phyloP scores from a whole-genome alignment of 129 eudicot genomes.

The Escallonia herrerae region DNA sequence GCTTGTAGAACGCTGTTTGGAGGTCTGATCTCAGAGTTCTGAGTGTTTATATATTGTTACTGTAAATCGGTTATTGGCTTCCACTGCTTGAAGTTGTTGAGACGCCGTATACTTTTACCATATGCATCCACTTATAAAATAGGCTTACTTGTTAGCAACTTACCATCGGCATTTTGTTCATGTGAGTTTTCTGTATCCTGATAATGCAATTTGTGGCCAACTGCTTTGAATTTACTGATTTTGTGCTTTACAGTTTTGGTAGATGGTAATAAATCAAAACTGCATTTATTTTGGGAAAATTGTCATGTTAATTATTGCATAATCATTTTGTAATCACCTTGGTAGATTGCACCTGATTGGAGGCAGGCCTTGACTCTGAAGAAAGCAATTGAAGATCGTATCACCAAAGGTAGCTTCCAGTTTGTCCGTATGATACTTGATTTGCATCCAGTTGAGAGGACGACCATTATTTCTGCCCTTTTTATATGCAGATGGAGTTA shows the following conservation, averaged over 20 bases:
- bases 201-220: too few relatives aligned
- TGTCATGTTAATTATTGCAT: too few relatives aligned
- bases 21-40: constrained; percentile 40
- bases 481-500: constrained; percentile 66
- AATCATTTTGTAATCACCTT: background rate
- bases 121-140: too few relatives aligned
- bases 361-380: constrained; percentile 76
- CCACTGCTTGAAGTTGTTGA: background rate
- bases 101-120: background rate
- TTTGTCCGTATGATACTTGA: background rate
- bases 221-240: too few relatives aligned
- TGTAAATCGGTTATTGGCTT: background rate
- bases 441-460: background rate
- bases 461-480: background rate
- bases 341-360: constrained; percentile 91
- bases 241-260: too few relatives aligned
- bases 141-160: too few relatives aligned
- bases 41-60: background rate
- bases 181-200: too few relatives aligned
- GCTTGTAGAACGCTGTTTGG: constrained; percentile 78
- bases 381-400: constrained; percentile 78
- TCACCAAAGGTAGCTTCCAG: constrained; percentile 49
- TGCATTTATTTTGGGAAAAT: too few relatives aligned
- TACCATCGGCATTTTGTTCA: too few relatives aligned
- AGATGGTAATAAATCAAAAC: too few relatives aligned